Evolutionary conservation across 2,329 filamentous ascomycete species (phyloP), one percentile per base, ranked within the genome.

Genomic region (Exophiala oligosperma): DNA sequence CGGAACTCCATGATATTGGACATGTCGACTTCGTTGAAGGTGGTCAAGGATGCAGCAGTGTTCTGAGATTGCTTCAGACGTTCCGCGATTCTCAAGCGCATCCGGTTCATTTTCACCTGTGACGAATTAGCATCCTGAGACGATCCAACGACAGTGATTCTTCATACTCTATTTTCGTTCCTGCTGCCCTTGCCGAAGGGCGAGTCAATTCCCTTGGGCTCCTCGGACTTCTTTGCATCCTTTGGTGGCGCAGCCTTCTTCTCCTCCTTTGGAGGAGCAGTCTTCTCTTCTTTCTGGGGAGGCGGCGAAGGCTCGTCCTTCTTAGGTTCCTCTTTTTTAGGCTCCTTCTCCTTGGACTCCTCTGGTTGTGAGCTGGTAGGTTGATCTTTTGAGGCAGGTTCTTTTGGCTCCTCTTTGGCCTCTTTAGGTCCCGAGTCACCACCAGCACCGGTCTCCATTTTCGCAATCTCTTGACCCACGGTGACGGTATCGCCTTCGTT

Each of bases 21-120:
- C 94, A 99, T 99, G 75, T 99, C 94, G 61, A 99, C 94, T 77
- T 97, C 93, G 76, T 99, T 97, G 84, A 99, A 99, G 26, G 94
- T 99, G 49, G 94, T 97, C 53, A 99, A 82, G 3, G 94, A 96
- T 46, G 94, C 94, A 51, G 94, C 93, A 1, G 94, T 97, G 79
- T 99, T 99, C 74, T 99, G 94, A 21, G 94, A 97, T 75, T 99
- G 94, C 85, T 99, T 99, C 65, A 99, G 84, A 68, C 94, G 92
- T 81, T 99, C 94, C 51, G 94, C 91, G 68, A 97, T 99, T 62
- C 94, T 88, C 61, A 97, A 85, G 66, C 94, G 92, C 94, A 99
- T 99, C 65, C 94, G 91, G 82, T 97, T 97, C 94, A 99, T 99
- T 84, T 99, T 99, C 70, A 97, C 91, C 90, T 94, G 68, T 56